phyloP scores from a whole-genome alignment of 2,329 filamentous ascomycete species.

The Apiospora saccharicola region DNA sequence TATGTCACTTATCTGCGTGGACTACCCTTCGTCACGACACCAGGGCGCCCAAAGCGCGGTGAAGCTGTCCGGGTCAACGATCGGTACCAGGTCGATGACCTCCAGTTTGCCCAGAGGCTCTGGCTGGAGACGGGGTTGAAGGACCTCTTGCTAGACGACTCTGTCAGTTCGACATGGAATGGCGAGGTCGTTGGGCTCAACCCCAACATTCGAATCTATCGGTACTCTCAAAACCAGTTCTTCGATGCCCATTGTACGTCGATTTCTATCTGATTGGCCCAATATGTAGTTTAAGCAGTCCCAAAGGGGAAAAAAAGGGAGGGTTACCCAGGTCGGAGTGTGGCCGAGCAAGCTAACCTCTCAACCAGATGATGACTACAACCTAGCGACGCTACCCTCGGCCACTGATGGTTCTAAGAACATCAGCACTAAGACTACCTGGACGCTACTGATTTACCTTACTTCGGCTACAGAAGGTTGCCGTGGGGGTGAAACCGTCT shows the following conservation, averaged over 20 bases:
- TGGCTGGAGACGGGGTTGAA: conserved; percentile 82
- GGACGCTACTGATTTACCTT: conserved; percentile 89
- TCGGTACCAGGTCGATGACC: conserved; percentile 82
- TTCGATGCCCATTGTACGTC: conserved; percentile 90
- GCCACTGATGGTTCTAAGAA: conserved; percentile 38
- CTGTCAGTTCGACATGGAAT: conserved; percentile 49
- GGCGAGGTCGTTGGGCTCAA: conserved; percentile 59
- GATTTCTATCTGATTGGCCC: not conserved
- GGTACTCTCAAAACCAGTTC: conserved; percentile 86
- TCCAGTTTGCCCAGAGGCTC: conserved; percentile 73
- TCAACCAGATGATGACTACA: conserved; percentile 78
- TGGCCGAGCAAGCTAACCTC: not conserved
- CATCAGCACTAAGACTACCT: conserved; percentile 77
- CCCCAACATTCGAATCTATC: conserved; percentile 87
- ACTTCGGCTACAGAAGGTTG: conserved; percentile 79
- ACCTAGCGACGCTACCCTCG: conserved; percentile 68
- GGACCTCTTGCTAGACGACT: conserved; percentile 59
- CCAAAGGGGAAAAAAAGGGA: not conserved
- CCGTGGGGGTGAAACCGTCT: conserved; percentile 87
- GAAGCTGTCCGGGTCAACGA: conserved; percentile 89
- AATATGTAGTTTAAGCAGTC: not conserved
- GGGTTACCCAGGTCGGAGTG: too few species aligned
- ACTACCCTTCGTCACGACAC: conserved; percentile 80
- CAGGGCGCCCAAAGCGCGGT: conserved; percentile 78
- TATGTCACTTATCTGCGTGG: conserved; percentile 75